Evolutionary conservation across 371 early-diverging fungal species (phyloP).

Genomic region (Nematocida sp.): DNA sequence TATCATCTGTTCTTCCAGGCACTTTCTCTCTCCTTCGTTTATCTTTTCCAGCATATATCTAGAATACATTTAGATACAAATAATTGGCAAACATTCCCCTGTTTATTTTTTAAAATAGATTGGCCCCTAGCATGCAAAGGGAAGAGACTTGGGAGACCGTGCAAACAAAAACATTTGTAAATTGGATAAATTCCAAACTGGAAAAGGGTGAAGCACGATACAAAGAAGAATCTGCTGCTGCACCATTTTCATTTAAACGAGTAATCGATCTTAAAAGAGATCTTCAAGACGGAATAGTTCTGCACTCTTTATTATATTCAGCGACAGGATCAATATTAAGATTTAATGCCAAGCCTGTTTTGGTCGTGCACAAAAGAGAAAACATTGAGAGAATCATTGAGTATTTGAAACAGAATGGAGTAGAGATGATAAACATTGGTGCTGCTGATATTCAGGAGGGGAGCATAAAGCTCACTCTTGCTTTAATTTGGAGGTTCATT

Average conservation of each 20-base stretch:
- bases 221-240: constrained; percentile 74
- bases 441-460: constrained; percentile 86
- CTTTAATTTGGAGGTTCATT: constrained; percentile 94
- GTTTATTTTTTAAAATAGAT: constrained; percentile 55
- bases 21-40: constrained; percentile 12
- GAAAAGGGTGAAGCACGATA: constrained; percentile 72
- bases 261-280: constrained; percentile 56
- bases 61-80: constrained; percentile 15
- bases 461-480: constrained; percentile 86
- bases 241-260: constrained; percentile 77
- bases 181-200: constrained; percentile 86
- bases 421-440: constrained; percentile 84
- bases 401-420: constrained; percentile 79
- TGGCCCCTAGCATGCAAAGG: constrained; percentile 47
- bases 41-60: neutral
- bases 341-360: constrained; percentile 78
- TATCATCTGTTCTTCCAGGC: neutral
- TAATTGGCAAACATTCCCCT: constrained; percentile 57
- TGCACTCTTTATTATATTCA: constrained; percentile 72
- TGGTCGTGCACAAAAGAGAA: constrained; percentile 87
- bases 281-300: constrained; percentile 28
- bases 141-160: constrained; percentile 72
- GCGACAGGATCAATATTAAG: constrained; percentile 75
- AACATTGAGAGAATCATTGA: constrained; percentile 86
- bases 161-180: constrained; percentile 74